Conservation (phyloP, 768 basidiomycete species). For the Suillus ampliporus region DNA sequence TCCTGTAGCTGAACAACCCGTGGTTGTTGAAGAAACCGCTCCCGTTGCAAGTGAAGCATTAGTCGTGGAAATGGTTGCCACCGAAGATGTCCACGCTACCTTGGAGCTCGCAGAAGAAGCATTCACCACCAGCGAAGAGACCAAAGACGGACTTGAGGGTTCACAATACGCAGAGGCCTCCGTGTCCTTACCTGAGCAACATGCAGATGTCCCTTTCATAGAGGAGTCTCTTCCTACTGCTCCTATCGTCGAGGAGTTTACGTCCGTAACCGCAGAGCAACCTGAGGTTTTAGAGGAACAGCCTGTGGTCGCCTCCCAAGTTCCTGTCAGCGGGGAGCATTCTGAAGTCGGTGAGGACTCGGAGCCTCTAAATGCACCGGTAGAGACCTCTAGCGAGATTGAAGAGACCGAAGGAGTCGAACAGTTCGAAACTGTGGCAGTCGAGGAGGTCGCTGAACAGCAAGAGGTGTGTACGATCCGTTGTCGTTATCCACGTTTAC, state of each 20-base stretch:
- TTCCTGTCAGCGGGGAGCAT: neutral
- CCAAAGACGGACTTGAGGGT: neutral
- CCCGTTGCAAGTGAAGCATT: neutral
- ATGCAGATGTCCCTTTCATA: too few species aligned
- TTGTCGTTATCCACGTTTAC: neutral
- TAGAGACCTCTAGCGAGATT: neutral
- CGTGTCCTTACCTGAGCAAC: neutral
- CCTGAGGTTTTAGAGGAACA: neutral
- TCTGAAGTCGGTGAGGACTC: neutral
- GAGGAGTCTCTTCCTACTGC: neutral
- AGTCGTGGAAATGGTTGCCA: neutral
- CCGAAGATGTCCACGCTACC: neutral
- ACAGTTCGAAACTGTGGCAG: neutral
- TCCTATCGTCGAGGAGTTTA: neutral
- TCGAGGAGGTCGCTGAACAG: constrained; percentile 9
- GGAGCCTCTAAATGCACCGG: neutral
- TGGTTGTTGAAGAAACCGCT: neutral
- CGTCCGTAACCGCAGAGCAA: constrained; percentile 1
- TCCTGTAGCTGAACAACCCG: neutral
- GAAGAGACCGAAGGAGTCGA: constrained; percentile 9
- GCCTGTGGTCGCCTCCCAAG: neutral
- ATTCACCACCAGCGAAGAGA: neutral
- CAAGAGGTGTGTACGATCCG: neutral
- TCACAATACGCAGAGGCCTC: neutral
- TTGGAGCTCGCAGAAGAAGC: neutral